Evolutionary conservation across 345 rosid genomes (phyloP).

Genomic region (Cardamine resedifolia): DNA sequence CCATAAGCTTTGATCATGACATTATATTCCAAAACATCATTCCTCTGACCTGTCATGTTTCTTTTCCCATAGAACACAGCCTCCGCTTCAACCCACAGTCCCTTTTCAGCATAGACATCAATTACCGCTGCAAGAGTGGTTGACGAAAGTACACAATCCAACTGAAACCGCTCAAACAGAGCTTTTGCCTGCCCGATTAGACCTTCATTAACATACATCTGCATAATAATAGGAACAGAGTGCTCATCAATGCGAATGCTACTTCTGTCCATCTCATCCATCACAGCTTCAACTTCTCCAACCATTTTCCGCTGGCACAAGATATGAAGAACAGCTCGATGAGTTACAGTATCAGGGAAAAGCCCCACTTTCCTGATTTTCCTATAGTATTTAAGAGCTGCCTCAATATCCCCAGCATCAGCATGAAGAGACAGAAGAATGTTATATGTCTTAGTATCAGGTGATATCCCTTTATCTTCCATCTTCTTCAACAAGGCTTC

Average conservation of each 20-base stretch:
- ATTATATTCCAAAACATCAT: conserved; percentile 68
- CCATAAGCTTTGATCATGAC: conserved; percentile 95
- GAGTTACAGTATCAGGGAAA: conserved; percentile 70
- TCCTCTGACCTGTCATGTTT: conserved; percentile 46
- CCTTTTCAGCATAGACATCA: conserved; percentile 77
- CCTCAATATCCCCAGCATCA: conserved; percentile 62
- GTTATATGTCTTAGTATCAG: conserved; percentile 85
- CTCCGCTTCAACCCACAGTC: conserved; percentile 85
- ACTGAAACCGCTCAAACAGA: conserved; percentile 50
- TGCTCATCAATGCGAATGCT: conserved; percentile 60
- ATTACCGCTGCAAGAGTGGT: conserved; percentile 65
- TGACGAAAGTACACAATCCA: conserved; percentile 51
- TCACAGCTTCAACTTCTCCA: conserved; percentile 58
- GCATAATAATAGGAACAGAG: conserved; percentile 69
- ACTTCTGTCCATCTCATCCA: conserved; percentile 59
- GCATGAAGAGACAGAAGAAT: conserved; percentile 75
- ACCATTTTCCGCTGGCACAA: conserved; percentile 71
- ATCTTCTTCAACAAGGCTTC: conserved; percentile 70
- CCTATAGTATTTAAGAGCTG: conserved; percentile 58
- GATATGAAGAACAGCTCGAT: conserved; percentile 69
- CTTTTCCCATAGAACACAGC: conserved; percentile 58
- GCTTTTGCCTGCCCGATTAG: conserved; percentile 48
- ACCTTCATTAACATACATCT: conserved; percentile 69
- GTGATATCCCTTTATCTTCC: conserved; percentile 64
- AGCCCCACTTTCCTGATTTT: conserved; percentile 74